A percentile compares a stretch with the other conserved stretches of the same genome.
Evolutionary conservation across 2,329 filamentous ascomycete species (phyloP).

Genomic region (Stachybotrys elegans): DNA sequence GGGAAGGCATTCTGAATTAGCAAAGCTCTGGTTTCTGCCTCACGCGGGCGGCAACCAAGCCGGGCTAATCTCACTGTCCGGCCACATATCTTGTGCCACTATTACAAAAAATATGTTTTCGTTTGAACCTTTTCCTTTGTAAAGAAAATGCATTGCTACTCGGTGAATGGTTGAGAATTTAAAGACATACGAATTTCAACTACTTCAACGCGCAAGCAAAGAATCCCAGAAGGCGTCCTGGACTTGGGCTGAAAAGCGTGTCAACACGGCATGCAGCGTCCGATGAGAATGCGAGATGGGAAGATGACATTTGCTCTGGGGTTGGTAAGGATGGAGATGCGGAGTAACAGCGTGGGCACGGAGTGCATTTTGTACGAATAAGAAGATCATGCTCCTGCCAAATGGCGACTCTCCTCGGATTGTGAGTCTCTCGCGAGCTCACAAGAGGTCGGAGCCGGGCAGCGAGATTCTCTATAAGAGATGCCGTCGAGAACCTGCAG

Average conservation of each 20-base stretch:
- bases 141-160: constrained; percentile 24
- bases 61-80: not conserved
- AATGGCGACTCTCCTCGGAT: not conserved
- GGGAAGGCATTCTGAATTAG: constrained; percentile 58
- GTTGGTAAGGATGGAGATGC: too few relatives aligned
- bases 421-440: too few relatives aligned
- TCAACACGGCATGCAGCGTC: not conserved
- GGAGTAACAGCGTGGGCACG: too few relatives aligned
- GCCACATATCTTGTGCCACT: constrained; percentile 12
- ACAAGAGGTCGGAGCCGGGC: too few relatives aligned
- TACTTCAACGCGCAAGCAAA: too few relatives aligned
- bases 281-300: constrained; percentile 13
- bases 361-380: constrained; percentile 31
- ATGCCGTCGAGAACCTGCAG: too few relatives aligned
- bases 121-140: constrained; percentile 17
- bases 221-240: constrained; percentile 3
- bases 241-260: constrained; percentile 1
- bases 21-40: too few relatives aligned
- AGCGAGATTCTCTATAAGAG: too few relatives aligned
- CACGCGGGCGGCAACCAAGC: not conserved
- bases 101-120: constrained; percentile 17
- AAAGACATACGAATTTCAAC: too few relatives aligned
- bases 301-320: too few relatives aligned
- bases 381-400: constrained; percentile 7
- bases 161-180: too few relatives aligned